These are phyloP conservation scores for Aspergillus persii DNA, from an alignment of 2,329 filamentous ascomycete genomes.

Conservation along the genomic window DNA sequence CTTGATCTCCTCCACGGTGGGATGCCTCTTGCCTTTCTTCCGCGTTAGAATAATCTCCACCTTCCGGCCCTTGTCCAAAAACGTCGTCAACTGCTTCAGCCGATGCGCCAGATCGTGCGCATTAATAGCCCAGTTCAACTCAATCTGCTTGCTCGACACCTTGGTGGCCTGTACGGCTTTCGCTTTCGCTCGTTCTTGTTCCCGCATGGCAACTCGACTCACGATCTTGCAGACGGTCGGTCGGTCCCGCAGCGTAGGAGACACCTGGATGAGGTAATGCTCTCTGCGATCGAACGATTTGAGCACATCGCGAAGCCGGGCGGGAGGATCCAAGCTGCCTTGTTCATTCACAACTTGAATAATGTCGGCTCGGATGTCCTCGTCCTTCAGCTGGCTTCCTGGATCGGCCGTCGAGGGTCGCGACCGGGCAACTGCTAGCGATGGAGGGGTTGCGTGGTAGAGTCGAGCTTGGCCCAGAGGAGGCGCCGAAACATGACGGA, in stretches of 20 bases:
- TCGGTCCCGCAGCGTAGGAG: constrained; percentile 27
- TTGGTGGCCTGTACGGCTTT: constrained; percentile 40
- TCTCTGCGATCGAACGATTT: constrained; percentile 48
- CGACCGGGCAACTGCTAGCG: background rate
- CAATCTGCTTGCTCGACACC: constrained; percentile 67
- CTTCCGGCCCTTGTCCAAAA: constrained; percentile 70
- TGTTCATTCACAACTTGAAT: constrained; percentile 37
- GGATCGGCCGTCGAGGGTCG: constrained; percentile 3
- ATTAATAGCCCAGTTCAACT: constrained; percentile 86
- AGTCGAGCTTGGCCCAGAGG: constrained; percentile 17
- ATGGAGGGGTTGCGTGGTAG: constrained; percentile 12
- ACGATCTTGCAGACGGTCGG: constrained; percentile 70
- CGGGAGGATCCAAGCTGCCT: constrained; percentile 30
- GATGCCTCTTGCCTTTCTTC: constrained; percentile 62
- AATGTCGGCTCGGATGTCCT: constrained; percentile 30
- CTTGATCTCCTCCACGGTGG: constrained; percentile 60
- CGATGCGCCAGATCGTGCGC: constrained; percentile 71
- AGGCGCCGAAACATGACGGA: constrained; percentile 9
- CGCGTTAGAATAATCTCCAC: constrained; percentile 72
- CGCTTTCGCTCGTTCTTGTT: constrained; percentile 42
- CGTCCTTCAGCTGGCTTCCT: constrained; percentile 28
- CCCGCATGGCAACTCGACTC: constrained; percentile 54
- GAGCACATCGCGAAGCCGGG: constrained; percentile 36
- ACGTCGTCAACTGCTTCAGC: constrained; percentile 64
- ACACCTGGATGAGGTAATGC: constrained; percentile 53